Conservation (phyloP, 2,329 filamentous ascomycete genomes). For the Colletotrichum acutatum region DNA sequence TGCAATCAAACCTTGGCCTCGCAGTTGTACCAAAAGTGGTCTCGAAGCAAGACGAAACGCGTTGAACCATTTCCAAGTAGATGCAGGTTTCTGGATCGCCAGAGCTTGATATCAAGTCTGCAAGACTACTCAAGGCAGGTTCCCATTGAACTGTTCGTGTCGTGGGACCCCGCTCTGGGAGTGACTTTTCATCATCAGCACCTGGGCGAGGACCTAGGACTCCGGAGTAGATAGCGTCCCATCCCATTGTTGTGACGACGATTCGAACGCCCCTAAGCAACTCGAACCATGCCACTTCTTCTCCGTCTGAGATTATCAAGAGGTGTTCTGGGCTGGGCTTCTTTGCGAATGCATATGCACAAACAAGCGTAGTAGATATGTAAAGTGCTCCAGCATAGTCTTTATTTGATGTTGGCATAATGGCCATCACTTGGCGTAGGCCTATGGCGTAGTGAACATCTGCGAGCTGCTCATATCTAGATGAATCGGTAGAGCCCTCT, state of each 20-base stretch:
- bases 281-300: conserved; percentile 36
- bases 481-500: neutral
- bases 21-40: conserved; percentile 27
- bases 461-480: conserved; percentile 20
- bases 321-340: conserved; percentile 34
- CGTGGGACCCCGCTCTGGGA: neutral
- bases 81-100: neutral
- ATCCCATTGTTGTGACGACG: conserved; percentile 35
- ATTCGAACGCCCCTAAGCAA: conserved; percentile 36
- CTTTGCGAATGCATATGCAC: conserved; percentile 28
- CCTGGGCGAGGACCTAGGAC: conserved; percentile 6
- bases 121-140: conserved; percentile 23
- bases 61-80: neutral
- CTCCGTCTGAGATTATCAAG: conserved; percentile 34
- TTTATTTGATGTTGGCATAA: conserved; percentile 20
- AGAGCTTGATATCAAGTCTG: conserved; percentile 5
- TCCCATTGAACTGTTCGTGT: conserved; percentile 30
- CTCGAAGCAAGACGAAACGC: conserved; percentile 13
- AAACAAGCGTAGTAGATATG: conserved; percentile 23
- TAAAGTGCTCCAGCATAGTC: conserved; percentile 33
- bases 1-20: neutral
- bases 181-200: neutral
- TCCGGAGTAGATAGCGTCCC: conserved; percentile 32
- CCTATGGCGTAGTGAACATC: conserved; percentile 28
- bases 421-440: conserved; percentile 27